These are phyloP conservation scores for Xylariaceae sp. DNA, from an alignment of 2,329 filamentous ascomycete species.

Conservation along the genomic window DNA sequence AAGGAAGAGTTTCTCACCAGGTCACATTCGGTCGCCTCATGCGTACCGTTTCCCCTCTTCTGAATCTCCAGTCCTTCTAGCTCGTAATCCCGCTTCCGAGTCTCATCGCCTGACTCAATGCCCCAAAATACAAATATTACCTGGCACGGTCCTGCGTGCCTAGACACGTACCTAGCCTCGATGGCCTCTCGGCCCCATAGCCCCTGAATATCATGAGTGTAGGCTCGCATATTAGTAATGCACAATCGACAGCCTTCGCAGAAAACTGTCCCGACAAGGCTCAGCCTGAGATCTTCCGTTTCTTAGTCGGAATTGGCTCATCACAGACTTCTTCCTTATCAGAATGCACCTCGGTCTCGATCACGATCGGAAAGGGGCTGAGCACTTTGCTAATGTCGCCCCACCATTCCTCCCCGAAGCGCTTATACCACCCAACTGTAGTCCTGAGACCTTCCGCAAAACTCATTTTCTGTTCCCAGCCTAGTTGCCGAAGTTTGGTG, in stretches of 20 bases:
- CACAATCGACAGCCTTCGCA: constrained; percentile 1
- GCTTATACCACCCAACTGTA: constrained; percentile 67
- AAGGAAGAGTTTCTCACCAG: neutral
- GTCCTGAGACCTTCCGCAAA: constrained; percentile 60
- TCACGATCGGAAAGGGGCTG: constrained; percentile 62
- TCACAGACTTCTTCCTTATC: constrained; percentile 43
- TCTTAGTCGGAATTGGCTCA: constrained; percentile 30
- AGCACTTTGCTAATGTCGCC: constrained; percentile 66
- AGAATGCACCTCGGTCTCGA: constrained; percentile 51
- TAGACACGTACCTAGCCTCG: neutral
- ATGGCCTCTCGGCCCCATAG: constrained; percentile 2
- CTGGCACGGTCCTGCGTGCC: neutral
- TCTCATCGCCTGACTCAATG: neutral
- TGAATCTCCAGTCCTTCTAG: neutral
- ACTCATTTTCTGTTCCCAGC: constrained; percentile 64
- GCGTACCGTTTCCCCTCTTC: neutral
- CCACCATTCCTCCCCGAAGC: constrained; percentile 66
- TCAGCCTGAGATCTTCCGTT: constrained; percentile 27
- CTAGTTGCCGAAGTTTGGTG: constrained; percentile 61
- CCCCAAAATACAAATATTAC: neutral
- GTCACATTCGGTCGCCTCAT: neutral
- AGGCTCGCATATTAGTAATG: constrained; percentile 10
- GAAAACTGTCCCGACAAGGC: neutral
- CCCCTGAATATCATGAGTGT: constrained; percentile 10
- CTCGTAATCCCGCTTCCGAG: neutral